A percentile compares a stretch with the other conserved stretches of the same genome.
phyloP scores from a whole-genome alignment of 352 stramenopile species.

The Globisporangium spiculum region DNA sequence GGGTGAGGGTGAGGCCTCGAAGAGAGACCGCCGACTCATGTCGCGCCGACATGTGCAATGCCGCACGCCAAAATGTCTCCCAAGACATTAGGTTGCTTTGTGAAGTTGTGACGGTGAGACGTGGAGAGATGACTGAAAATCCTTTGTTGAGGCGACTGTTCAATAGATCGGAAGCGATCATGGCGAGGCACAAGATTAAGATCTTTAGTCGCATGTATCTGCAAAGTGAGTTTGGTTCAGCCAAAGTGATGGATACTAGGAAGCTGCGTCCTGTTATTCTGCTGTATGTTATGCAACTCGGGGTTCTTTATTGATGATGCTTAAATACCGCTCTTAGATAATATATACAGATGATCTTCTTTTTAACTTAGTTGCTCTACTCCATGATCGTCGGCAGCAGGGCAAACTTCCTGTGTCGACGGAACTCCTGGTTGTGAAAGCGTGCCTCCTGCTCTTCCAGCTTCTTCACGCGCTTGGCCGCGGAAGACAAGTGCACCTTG shows the following conservation, averaged over 20 bases:
- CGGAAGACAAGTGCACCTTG: conserved; percentile 76
- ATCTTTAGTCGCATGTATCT: not conserved
- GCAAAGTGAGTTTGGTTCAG: not conserved
- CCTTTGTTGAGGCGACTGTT: not conserved
- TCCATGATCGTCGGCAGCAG: conserved; percentile 45
- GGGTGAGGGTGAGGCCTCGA: not conserved
- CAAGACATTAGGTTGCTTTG: not conserved
- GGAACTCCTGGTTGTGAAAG: conserved; percentile 39
- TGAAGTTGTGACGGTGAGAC: conserved; percentile 1
- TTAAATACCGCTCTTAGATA: conserved; percentile 15
- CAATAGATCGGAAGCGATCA: not conserved
- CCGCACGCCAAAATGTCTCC: not conserved
- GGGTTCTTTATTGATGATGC: not conserved
- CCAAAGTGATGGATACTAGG: not conserved
- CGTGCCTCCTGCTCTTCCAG: conserved; percentile 79
- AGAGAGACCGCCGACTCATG: not conserved
- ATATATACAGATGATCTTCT: conserved; percentile 6
- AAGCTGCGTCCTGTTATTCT: not conserved
- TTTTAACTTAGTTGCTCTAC: conserved; percentile 23
- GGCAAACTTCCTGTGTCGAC: conserved; percentile 35
- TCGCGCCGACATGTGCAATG: not conserved
- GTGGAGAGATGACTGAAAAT: not conserved
- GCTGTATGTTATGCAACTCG: not conserved
- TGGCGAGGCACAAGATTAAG: not conserved
- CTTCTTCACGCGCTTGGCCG: conserved; percentile 79